Evolutionary conservation across 768 basidiomycete genomes (phyloP).

Genomic region (Crepidotus variabilis): DNA sequence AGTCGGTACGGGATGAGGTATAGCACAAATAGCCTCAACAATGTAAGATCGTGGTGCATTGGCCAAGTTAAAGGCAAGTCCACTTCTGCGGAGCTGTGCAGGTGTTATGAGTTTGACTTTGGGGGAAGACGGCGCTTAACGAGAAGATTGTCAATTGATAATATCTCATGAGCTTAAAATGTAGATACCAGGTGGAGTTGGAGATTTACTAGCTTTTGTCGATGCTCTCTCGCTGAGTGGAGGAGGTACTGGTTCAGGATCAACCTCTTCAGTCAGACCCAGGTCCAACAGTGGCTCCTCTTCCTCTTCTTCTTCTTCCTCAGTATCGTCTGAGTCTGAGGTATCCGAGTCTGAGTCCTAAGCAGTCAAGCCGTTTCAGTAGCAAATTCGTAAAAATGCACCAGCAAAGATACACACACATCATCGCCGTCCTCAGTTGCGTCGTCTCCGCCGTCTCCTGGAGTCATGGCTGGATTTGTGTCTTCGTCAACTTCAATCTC

Average conservation of each 20-base stretch:
- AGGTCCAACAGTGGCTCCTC: slow-evolving; percentile 23
- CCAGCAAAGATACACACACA: slow-evolving; percentile 38
- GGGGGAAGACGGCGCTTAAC: slow-evolving; percentile 22
- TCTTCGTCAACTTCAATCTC: slow-evolving; percentile 50
- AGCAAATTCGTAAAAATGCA: slow-evolving; percentile 1
- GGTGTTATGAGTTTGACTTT: slow-evolving; percentile 22
- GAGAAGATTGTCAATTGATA: slow-evolving; percentile 1
- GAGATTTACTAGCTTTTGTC: slow-evolving; percentile 14
- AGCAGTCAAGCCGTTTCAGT: not conserved
- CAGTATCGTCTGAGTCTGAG: slow-evolving; percentile 49
- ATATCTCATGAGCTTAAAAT: not conserved
- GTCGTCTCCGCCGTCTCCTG: slow-evolving; percentile 45
- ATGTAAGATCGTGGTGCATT: slow-evolving; percentile 62
- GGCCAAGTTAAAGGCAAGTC: slow-evolving; percentile 46
- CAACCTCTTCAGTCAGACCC: slow-evolving; percentile 21
- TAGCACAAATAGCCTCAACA: slow-evolving; percentile 87
- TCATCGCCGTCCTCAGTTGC: slow-evolving; percentile 68
- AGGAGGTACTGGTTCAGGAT: slow-evolving; percentile 10
- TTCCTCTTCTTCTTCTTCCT: slow-evolving; percentile 24
- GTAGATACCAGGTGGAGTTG: slow-evolving; percentile 12
- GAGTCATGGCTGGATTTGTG: slow-evolving; percentile 55
- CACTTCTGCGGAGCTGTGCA: slow-evolving; percentile 27
- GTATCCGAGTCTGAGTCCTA: slow-evolving; percentile 34
- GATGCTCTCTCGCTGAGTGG: slow-evolving; percentile 18
- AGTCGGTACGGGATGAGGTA: slow-evolving; percentile 85